Evolutionary conservation across 2,329 filamentous ascomycete species (phyloP).

Genomic region (Hymenoscyphus fructigenus): DNA sequence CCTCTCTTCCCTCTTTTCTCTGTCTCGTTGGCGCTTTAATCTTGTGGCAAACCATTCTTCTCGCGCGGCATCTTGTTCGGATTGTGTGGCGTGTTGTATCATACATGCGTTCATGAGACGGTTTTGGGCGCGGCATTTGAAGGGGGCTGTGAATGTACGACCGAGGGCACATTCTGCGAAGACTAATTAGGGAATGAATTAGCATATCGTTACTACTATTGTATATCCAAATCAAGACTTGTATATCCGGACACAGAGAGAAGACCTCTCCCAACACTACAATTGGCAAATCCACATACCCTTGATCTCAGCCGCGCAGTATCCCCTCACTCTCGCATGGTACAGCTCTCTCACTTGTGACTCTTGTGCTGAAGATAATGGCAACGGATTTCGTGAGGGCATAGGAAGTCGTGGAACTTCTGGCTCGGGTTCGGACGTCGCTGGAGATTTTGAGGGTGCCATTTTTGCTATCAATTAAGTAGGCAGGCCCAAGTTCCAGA

Average conservation of each 20-base stretch:
- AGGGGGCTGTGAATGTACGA: slow-evolving; percentile 84
- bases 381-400: slow-evolving; percentile 74
- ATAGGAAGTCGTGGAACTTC: slow-evolving; percentile 36
- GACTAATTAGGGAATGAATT: slow-evolving; percentile 50
- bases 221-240: background rate
- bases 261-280: background rate
- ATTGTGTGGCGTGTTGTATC: slow-evolving; percentile 78
- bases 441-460: slow-evolving; percentile 24
- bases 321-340: slow-evolving; percentile 72
- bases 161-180: slow-evolving; percentile 88
- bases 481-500: background rate
- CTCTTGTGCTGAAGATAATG: slow-evolving; percentile 79
- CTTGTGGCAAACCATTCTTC: slow-evolving; percentile 89
- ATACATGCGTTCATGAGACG: slow-evolving; percentile 93
- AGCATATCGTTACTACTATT: background rate
- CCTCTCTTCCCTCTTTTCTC: slow-evolving; percentile 61
- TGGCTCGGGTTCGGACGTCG: slow-evolving; percentile 22
- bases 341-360: slow-evolving; percentile 78
- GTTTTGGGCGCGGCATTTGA: slow-evolving; percentile 77
- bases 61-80: slow-evolving; percentile 81
- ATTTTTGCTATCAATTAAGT: slow-evolving; percentile 31
- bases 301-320: slow-evolving; percentile 78
- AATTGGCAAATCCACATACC: slow-evolving; percentile 44
- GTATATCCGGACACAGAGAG: background rate
- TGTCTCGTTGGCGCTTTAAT: slow-evolving; percentile 66